A percentile compares a stretch with the other conserved stretches of the same genome.
phyloP scores from a whole-genome alignment of 148 eudicot species.

The Pouteria glomerata region DNA sequence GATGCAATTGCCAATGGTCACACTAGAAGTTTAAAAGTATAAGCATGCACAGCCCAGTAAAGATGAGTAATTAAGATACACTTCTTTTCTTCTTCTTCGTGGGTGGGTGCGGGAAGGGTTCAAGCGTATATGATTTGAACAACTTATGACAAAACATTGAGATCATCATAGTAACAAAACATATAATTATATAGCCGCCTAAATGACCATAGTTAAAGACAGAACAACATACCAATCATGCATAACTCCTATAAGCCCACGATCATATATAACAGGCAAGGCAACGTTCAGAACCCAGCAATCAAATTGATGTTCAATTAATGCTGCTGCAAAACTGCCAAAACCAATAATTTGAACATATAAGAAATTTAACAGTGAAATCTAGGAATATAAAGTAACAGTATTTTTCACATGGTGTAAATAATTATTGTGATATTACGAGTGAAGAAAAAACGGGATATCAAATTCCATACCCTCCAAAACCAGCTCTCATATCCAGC shows the following conservation, averaged over 20 bases:
- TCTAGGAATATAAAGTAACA: too few species aligned
- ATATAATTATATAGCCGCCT: too few species aligned
- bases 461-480: slow-evolving; percentile 67
- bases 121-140: too few species aligned
- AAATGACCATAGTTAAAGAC: background rate
- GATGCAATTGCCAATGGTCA: too few species aligned
- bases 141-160: too few species aligned
- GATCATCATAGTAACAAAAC: too few species aligned
- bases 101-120: too few species aligned
- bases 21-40: background rate
- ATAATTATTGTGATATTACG: too few species aligned
- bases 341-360: slow-evolving; percentile 5
- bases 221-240: slow-evolving; percentile 71
- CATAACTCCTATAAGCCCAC: slow-evolving; percentile 96
- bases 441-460: slow-evolving; percentile 4
- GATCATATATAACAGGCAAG: slow-evolving; percentile 88
- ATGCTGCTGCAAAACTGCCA: slow-evolving; percentile 86
- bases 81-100: too few species aligned
- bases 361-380: too few species aligned
- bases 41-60: background rate
- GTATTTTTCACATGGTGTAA: background rate
- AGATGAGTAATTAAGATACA: background rate
- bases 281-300: slow-evolving; percentile 96
- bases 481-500: slow-evolving; percentile 95
- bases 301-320: slow-evolving; percentile 52